These are phyloP conservation scores for Leccinum fibrillosum DNA, from an alignment of 768 basidiomycete species.

Conservation along the genomic window DNA sequence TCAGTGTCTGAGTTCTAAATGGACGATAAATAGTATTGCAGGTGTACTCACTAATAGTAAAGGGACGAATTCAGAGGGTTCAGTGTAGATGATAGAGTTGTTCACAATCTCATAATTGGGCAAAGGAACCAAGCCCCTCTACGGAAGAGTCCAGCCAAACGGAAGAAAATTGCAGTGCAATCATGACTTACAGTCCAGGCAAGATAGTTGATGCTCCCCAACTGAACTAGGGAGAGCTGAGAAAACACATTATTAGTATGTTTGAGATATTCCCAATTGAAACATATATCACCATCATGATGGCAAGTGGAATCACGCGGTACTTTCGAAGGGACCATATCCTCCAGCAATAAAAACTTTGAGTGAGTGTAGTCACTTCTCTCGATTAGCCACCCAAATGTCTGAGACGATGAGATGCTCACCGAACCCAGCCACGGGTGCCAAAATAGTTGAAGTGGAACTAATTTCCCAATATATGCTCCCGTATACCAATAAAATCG, in stretches of 20 bases:
- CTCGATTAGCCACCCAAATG: background rate
- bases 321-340: constrained; percentile 8
- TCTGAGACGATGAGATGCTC: background rate
- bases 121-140: too few relatives aligned
- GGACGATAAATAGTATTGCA: background rate
- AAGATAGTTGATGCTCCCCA: constrained; percentile 8
- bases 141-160: too few relatives aligned
- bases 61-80: too few relatives aligned
- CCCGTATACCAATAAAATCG: rapidly evolving
- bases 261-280: background rate
- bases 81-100: background rate
- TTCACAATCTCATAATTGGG: too few relatives aligned
- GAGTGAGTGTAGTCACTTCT: background rate
- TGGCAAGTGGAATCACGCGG: background rate
- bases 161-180: too few relatives aligned
- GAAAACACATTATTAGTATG: background rate
- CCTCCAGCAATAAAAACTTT: constrained; percentile 24
- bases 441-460: rapidly evolving
- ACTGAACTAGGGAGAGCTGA: constrained; percentile 22
- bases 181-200: background rate
- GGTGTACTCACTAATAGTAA: background rate
- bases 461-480: rapidly evolving
- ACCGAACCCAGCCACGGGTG: background rate
- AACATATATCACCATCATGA: constrained; percentile 16
- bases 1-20: background rate